Percentiles rank a stretch among this genome's conserved stretches.
phyloP scores from a whole-genome alignment of 441 rosid species.

The Populus hybrid region DNA sequence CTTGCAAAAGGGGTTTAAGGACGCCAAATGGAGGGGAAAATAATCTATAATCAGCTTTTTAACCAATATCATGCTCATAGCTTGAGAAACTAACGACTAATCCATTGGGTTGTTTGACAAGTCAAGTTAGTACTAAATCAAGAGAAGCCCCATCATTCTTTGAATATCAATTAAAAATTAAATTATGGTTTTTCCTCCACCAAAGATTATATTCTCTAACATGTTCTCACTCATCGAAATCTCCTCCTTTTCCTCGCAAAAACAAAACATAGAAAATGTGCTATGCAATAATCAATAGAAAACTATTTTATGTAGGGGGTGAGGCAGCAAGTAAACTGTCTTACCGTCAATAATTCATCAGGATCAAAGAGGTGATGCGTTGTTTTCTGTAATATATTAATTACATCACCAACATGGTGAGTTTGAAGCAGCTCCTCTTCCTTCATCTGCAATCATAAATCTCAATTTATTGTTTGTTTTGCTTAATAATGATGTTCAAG shows the following conservation, averaged over 20 bases:
- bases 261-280: not conserved
- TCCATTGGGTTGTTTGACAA: not conserved
- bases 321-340: conserved; percentile 13
- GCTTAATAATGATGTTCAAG: not conserved
- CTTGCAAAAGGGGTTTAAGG: not conserved
- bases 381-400: conserved; percentile 76
- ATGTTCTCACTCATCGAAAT: not conserved
- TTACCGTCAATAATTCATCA: conserved; percentile 79
- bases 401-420: conserved; percentile 94
- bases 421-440: conserved; percentile 81
- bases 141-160: not conserved
- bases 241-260: not conserved
- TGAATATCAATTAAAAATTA: not conserved
- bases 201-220: not conserved
- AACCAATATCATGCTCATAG: not conserved
- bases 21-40: not conserved
- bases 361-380: conserved; percentile 96
- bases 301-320: not conserved
- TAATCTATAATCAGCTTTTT: not conserved
- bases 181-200: not conserved
- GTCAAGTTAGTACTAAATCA: not conserved
- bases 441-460: conserved; percentile 66
- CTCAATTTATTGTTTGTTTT: not conserved
- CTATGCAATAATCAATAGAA: not conserved
- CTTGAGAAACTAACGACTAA: not conserved